A percentile compares a stretch with the other conserved stretches of the same genome.
Conservation (phyloP, 2,329 filamentous ascomycete species). For the Chrysoporthe deuterocubensis region DNA sequence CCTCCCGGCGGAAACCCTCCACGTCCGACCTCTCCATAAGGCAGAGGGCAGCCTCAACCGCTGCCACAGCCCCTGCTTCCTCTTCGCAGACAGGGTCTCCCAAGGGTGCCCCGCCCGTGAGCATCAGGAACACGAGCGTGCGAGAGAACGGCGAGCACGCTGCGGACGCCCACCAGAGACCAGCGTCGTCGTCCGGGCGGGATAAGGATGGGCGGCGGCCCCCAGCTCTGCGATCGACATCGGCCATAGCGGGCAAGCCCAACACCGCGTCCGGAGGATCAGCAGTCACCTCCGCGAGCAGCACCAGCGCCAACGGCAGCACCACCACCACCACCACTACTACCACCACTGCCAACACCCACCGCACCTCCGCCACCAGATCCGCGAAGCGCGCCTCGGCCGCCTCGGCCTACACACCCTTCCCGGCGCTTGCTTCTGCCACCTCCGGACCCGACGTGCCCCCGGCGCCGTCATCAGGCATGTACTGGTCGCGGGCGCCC, state of each 20-base stretch:
- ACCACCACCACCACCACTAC: constrained; percentile 37
- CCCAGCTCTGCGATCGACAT: constrained; percentile 56
- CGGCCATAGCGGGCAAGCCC: constrained; percentile 50
- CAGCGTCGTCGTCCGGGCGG: constrained; percentile 34
- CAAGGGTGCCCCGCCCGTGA: constrained; percentile 24
- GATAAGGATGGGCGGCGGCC: constrained; percentile 44
- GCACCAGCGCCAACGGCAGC: constrained; percentile 37
- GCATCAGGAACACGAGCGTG: constrained; percentile 21
- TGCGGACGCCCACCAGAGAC: constrained; percentile 35
- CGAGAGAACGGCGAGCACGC: constrained; percentile 33
- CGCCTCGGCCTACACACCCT: constrained; percentile 49
- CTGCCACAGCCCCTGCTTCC: constrained; percentile 41
- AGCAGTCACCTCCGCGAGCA: constrained; percentile 28
- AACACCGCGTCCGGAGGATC: constrained; percentile 31
- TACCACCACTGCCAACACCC: constrained; percentile 38
- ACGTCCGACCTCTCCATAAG: constrained; percentile 56
- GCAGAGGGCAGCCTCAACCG: constrained; percentile 54
- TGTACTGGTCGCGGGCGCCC: constrained; percentile 73
- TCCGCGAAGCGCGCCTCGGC: constrained; percentile 35
- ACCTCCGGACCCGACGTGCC: constrained; percentile 62
- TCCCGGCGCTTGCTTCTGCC: constrained; percentile 62
- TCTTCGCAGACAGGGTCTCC: constrained; percentile 31
- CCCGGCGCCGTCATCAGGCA: constrained; percentile 67
- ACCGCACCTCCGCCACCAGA: constrained; percentile 29
- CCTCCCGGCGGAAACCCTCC: constrained; percentile 50